Base-by-base conservation (phyloP, 2,329 filamentous ascomycete genomes). In the Sphaerostilbella broomeana region DNA sequence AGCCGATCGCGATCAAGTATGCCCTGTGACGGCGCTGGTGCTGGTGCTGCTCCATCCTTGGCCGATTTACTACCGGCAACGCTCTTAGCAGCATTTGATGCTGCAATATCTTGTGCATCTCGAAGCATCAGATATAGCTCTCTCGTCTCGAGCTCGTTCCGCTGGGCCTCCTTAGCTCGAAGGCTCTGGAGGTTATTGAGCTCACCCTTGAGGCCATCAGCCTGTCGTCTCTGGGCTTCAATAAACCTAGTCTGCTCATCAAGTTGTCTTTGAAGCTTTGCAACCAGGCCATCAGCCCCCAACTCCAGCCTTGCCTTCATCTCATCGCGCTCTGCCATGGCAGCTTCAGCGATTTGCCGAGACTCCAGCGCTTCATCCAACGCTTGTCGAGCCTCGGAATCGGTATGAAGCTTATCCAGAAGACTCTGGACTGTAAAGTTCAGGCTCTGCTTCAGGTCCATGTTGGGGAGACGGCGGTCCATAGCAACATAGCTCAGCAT, bases 401-500 rank as follows among this genome's bases (percentile, higher is more conserved):
- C 92, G 2, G 92, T 97, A 58, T 97, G 92, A 37, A 98, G 72
- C 65, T 94, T 94, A 67, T 97, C 92, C 47, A 98, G 72, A 51
- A 98, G 72, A 61, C 79, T 94, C 65, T 97, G 92, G 8, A 98
- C 92, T 0, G 90, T 95, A 55, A 97, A 97, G 61, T 94, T 95
- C 49, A 98, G 76, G 57, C 88, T 94, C 62, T 97, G 90, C 68
- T 95, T 95, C 44, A 98, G 76, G 60, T 98, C 92, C 80, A 97
- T 90, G 62, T 98, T 90, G 26, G 92, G 92, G 48, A 97, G 65
- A 47, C 92, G 77, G 56, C 92, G 79, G 62, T 98, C 92, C 90
- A 98, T 98, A 53, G 90, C 90, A 47, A 98, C 90, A 62, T 97
- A 97, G 63, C 88, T 95, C 49, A 98, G 79, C 88, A 97, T 97